Percentiles rank a stretch among this genome's conserved stretches.
Conservation (phyloP, 23 red algal genomes). For the Cyanidiococcus yangmingshanensis region DNA sequence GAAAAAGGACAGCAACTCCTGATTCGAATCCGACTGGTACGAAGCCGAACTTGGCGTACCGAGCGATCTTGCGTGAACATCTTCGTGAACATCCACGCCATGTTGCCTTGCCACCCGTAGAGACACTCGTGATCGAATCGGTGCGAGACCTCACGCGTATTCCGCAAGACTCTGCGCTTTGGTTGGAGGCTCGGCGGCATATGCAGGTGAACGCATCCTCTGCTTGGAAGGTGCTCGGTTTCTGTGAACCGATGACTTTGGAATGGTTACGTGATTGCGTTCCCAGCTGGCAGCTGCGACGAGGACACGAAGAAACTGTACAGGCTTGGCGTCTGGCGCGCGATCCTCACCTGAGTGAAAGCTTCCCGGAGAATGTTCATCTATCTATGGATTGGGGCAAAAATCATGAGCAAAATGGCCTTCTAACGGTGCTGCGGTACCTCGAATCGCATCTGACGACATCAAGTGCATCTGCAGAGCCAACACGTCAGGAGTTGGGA, state of each 20-base stretch:
- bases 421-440: conserved; percentile 23
- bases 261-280: background rate
- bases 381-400: conserved; percentile 22
- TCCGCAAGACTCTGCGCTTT: conserved; percentile 13
- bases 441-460: background rate
- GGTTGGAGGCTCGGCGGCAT: conserved; percentile 13
- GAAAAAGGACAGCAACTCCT: background rate
- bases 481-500: background rate
- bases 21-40: background rate
- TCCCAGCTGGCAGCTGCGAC: conserved; percentile 8
- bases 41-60: background rate
- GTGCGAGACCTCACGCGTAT: background rate
- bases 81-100: background rate
- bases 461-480: background rate
- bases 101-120: background rate
- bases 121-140: background rate
- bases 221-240: conserved; percentile 17
- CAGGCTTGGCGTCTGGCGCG: background rate
- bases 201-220: conserved; percentile 20
- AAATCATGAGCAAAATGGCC: conserved; percentile 16
- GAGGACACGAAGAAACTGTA: background rate
- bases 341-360: background rate
- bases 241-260: conserved; percentile 21
- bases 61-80: background rate
- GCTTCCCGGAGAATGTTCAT: background rate